phyloP scores from a whole-genome alignment of 495 filamentous ascomycete genomes.

The Trichoderma orchidacearum region DNA sequence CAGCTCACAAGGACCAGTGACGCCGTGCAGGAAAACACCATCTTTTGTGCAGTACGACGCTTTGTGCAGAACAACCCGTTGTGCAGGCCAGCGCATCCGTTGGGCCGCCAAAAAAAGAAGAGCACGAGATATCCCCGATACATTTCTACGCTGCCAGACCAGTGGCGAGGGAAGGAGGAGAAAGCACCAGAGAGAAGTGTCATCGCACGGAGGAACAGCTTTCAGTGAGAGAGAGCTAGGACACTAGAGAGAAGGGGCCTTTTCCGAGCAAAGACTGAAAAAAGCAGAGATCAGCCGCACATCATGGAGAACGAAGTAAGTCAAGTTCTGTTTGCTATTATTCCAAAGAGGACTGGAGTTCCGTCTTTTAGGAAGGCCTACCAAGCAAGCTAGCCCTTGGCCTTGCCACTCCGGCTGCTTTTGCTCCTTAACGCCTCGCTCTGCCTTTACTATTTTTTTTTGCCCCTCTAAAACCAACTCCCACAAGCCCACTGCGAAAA shows the following conservation, averaged over 20 bases:
- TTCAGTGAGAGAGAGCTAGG: not conserved
- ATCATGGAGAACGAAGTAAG: not conserved
- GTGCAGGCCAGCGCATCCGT: too few relatives aligned
- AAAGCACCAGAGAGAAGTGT: too few relatives aligned
- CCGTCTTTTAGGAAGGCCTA: not conserved
- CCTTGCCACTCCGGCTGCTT: not conserved
- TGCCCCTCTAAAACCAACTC: not conserved
- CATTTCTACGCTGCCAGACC: too few relatives aligned
- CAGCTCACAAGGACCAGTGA: not conserved
- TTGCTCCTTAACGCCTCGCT: too few relatives aligned
- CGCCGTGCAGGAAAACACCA: not conserved
- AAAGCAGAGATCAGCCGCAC: not conserved
- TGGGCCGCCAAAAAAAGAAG: too few relatives aligned
- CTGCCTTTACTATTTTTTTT: not conserved
- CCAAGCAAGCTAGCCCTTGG: not conserved
- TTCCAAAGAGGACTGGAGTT: not conserved
- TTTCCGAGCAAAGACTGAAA: too few relatives aligned
- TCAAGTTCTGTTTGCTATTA: not conserved
- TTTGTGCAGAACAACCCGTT: too few relatives aligned
- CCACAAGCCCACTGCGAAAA: not conserved
- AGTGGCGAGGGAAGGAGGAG: too few relatives aligned
- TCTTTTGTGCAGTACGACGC: not conserved
- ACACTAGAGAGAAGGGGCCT: too few relatives aligned
- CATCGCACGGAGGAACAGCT: too few relatives aligned
- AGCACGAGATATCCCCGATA: too few relatives aligned